Evolutionary conservation across 2,329 filamentous ascomycete species (phyloP), one percentile per base, ranked within the genome.

Genomic region (Penicillium fuscoglaucum): DNA sequence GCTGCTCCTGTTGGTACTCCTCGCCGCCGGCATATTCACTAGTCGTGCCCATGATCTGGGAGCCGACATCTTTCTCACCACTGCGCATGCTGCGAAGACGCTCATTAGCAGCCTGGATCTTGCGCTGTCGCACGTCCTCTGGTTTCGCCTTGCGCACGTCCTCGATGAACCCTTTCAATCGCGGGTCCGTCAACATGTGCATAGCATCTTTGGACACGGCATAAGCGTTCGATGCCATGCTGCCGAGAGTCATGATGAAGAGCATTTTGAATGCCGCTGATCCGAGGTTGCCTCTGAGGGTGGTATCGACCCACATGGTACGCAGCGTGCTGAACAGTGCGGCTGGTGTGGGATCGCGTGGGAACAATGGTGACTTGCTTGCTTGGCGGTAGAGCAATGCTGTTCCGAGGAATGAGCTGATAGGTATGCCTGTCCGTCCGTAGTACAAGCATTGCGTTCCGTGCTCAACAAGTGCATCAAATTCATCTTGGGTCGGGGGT

Each of bases 401-500:
- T 3, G 58, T 40, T 2, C 64, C 59, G 2, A 57, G 24, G 10
- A 61, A 33, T 12, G 61, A 50, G 13, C 60, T 63, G n/a, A 66
- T 10, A n/a, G 66, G 68, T 4, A 64, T 21, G 2, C 66, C 70
- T 6, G 62, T 44, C 12, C 66, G 61, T n/a, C 51, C 29, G 37
- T 66, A 49, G 59, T 72, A 69, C 1, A 70, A n/a, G 31, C 43
- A 26, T 3, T 52, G 60, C 24, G 68, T 66, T 48, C 52, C 40
- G 43, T 64, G 59, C n/a, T 60, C 57, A 21, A 70, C 65, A 37
- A 73, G 63, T 21, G 68, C 68, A 59, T 76, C 73, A 24, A 75
- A 46, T 52, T 76, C 74, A 9, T 69, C 66, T 55, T 76, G 74
- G 2, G 71, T 74, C 3, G 67, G 66, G 7, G 55, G 24, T 10